Conservation (phyloP, 768 basidiomycete genomes). For the Leccinum variicolor region DNA sequence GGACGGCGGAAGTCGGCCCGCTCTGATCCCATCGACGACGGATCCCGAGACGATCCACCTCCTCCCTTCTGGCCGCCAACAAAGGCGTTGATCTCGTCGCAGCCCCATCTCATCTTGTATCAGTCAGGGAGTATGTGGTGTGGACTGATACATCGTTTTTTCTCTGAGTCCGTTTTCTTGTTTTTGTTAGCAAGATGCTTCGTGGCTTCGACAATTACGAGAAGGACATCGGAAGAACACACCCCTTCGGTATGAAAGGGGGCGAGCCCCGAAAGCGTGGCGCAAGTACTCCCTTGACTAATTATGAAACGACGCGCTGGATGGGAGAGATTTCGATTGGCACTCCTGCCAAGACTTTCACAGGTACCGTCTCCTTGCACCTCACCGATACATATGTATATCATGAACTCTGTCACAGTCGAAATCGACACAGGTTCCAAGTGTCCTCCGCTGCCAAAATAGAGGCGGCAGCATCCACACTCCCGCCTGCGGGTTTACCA, state of each 20-base stretch:
- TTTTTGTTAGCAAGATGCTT: neutral
- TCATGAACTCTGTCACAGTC: neutral
- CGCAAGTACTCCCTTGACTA: neutral
- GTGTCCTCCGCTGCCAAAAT: slow-evolving; percentile 16
- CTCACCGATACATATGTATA: neutral
- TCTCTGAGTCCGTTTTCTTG: neutral
- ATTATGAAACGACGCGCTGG: neutral
- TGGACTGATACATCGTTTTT: neutral
- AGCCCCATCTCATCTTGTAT: neutral
- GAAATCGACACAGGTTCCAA: neutral
- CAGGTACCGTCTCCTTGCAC: neutral
- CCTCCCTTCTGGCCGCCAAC: no score
- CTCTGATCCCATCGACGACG: slow-evolving; percentile 10
- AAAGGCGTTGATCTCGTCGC: no score
- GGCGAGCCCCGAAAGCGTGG: neutral
- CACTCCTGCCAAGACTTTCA: neutral
- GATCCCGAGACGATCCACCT: slow-evolving; percentile 39
- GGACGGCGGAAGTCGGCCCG: neutral
- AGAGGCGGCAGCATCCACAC: slow-evolving; percentile 16
- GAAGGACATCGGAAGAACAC: neutral
- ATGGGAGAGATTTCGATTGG: neutral
- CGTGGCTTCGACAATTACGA: neutral
- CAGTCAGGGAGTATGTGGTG: neutral
- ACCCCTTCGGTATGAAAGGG: neutral
- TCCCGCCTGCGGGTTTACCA: slow-evolving; percentile 8